Conservation (phyloP, 371 early-diverging fungal species). For the Mortierella sp. region DNA sequence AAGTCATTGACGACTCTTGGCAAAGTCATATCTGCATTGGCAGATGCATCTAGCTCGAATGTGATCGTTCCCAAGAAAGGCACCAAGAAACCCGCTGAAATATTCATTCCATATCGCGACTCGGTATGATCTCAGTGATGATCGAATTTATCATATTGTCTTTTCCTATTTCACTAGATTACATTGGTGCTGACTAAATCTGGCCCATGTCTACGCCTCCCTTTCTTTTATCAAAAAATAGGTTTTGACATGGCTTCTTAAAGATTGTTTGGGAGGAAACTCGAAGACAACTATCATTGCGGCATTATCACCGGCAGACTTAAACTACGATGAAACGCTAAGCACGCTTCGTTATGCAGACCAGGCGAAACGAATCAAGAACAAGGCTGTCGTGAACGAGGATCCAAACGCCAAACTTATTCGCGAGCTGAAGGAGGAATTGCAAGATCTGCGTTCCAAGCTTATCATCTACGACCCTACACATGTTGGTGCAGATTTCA, state of each 20-base stretch:
- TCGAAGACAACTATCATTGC: constrained; percentile 96
- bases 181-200: too few species aligned
- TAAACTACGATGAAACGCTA: constrained; percentile 86
- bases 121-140: constrained; percentile 74
- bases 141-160: too few species aligned
- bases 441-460: constrained; percentile 74
- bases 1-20: constrained; percentile 94
- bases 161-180: neutral
- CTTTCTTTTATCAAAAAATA: constrained; percentile 26
- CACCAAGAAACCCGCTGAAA: constrained; percentile 65
- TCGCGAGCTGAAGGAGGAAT: constrained; percentile 89
- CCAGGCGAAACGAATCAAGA: constrained; percentile 93
- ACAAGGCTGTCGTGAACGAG: constrained; percentile 93
- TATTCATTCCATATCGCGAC: constrained; percentile 90
- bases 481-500: constrained; percentile 48
- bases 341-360: constrained; percentile 97
- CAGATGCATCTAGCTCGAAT: constrained; percentile 80
- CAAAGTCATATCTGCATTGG: constrained; percentile 97
- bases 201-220: too few species aligned
- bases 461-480: constrained; percentile 74
- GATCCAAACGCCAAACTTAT: constrained; percentile 88
- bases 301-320: constrained; percentile 83
- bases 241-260: constrained; percentile 94
- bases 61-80: constrained; percentile 61
- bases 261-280: constrained; percentile 94